These are phyloP conservation scores for Penicillium coprophilum DNA, from an alignment of 495 filamentous ascomycete genomes.

Conservation along the genomic window DNA sequence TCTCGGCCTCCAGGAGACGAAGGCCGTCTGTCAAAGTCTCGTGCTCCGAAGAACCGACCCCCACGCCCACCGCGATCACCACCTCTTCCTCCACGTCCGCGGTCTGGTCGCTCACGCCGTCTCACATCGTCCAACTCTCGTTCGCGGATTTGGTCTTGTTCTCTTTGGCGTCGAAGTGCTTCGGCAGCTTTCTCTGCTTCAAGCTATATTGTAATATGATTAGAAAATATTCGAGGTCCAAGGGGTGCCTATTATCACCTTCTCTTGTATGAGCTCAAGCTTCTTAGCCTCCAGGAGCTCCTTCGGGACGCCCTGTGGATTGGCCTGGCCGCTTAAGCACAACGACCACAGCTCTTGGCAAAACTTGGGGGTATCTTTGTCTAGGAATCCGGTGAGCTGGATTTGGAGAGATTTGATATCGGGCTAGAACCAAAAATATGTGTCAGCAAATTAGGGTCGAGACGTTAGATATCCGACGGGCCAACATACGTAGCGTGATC, in stretches of 20 bases:
- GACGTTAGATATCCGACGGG: slow-evolving; percentile 5
- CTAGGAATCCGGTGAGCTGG: slow-evolving; percentile 88
- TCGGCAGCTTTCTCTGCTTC: slow-evolving; percentile 82
- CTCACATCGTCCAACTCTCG: slow-evolving; percentile 64
- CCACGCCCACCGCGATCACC: slow-evolving; percentile 41
- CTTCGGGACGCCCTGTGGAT: slow-evolving; percentile 86
- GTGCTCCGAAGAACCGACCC: slow-evolving; percentile 44
- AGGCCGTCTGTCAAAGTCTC: slow-evolving; percentile 55
- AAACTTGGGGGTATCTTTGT: slow-evolving; percentile 87
- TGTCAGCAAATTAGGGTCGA: slow-evolving; percentile 11
- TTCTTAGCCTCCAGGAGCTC: slow-evolving; percentile 96
- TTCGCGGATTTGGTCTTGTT: slow-evolving; percentile 59
- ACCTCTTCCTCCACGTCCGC: slow-evolving; percentile 59
- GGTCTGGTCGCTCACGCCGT: slow-evolving; percentile 71
- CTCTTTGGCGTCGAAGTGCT: slow-evolving; percentile 66
- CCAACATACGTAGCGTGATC: slow-evolving; percentile 68
- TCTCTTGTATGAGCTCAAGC: slow-evolving; percentile 86
- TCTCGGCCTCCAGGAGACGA: slow-evolving; percentile 60
- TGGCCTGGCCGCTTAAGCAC: slow-evolving; percentile 85
- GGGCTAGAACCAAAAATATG: slow-evolving; percentile 56
- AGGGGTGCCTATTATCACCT: slow-evolving; percentile 51
- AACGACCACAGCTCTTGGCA: slow-evolving; percentile 94
- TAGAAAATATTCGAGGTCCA: neutral
- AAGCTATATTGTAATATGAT: slow-evolving; percentile 51
- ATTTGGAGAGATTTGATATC: slow-evolving; percentile 95